Percentiles rank a stretch among this genome's conserved stretches.
Conservation (phyloP, 805 yeast species). For the Wickerhamomyces tratensis region DNA sequence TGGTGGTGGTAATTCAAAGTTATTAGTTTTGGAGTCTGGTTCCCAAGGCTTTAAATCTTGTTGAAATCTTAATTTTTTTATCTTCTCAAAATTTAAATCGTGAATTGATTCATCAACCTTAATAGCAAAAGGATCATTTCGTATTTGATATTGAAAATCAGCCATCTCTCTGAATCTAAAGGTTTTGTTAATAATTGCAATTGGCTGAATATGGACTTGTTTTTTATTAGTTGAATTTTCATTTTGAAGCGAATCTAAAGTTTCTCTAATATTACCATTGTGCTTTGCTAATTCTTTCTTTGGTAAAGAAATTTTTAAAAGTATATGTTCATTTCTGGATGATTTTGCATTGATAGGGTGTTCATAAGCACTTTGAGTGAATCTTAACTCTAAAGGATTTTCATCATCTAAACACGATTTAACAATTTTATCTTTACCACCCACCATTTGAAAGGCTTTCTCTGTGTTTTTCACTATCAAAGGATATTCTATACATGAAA, state of each 20-base stretch:
- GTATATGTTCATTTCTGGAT: constrained; percentile 43
- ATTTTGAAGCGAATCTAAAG: constrained; percentile 23
- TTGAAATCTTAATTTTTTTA: constrained; percentile 26
- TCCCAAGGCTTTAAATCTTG: constrained; percentile 28
- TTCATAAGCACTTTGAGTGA: constrained; percentile 29
- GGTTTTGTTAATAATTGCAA: constrained; percentile 57
- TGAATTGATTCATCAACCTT: constrained; percentile 30
- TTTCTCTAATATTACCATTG: constrained; percentile 32
- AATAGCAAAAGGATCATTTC: constrained; percentile 39
- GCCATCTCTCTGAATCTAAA: constrained; percentile 78
- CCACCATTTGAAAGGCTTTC: constrained; percentile 60
- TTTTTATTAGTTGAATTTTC: constrained; percentile 16
- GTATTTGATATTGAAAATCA: constrained; percentile 72
- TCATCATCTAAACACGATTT: constrained; percentile 21
- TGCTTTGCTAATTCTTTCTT: constrained; percentile 35
- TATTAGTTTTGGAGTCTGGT: constrained; percentile 9
- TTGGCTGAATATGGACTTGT: constrained; percentile 41
- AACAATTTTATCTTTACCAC: constrained; percentile 38
- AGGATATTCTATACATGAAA: constrained; percentile 73
- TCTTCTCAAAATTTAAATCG: constrained; percentile 29
- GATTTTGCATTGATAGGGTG: constrained; percentile 56
- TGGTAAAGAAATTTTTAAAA: constrained; percentile 54
- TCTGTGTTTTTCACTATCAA: constrained; percentile 52
- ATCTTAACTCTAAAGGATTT: constrained; percentile 29
- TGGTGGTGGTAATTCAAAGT: constrained; percentile 70